Evolutionary conservation across 2,329 filamentous ascomycete species (phyloP), one percentile per base, ranked within the genome.

Genomic region (Monilinia vaccinii-corymbosi): DNA sequence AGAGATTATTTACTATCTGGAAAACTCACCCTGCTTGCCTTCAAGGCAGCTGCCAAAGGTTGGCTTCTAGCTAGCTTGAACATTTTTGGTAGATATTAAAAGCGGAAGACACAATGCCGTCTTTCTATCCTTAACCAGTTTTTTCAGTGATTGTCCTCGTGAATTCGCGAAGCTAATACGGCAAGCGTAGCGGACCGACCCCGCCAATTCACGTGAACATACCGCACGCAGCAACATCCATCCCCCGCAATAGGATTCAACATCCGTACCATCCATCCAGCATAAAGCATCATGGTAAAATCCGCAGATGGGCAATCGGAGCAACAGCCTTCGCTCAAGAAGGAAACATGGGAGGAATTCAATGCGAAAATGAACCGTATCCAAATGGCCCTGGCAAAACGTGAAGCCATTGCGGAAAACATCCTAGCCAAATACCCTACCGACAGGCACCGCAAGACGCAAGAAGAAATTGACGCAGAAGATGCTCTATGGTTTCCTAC

Each of bases 31-130:
- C 85, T 87, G 76, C 84, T 83, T 74, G 87, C 84, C 77, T 85
- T 86, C 75, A 95, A 76, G 76, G 88, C 88, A 78, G 88, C 85
- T 75, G 88, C 85, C 78, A 93, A 79, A 75, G 88, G 87, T 77
- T 88, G 84, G 78, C 84, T 88, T 79, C 91, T 87, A 75, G 87
- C 87, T 75, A 96, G 79, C 78, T 87, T 94, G 81, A 91, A 95
- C 91, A 96, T n/a, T 97, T 71, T 71, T 82, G 76, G 73, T 71
- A 63, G 64, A 60, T 64, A 61, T 61, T 67, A 61, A 60, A 58
- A 60, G 56, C 51, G 58, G 50, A 60, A 61, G 58, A 65, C 60
- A 64, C 63, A 63, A 63, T 52, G 60, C 64, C 63, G 68, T 69
- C 67, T 48, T 46, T 59, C 57, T 55, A 59, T 59, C n/a, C 48